Conservation (phyloP, 2,329 filamentous ascomycete genomes). For the Pseudopithomyces chartarum region DNA sequence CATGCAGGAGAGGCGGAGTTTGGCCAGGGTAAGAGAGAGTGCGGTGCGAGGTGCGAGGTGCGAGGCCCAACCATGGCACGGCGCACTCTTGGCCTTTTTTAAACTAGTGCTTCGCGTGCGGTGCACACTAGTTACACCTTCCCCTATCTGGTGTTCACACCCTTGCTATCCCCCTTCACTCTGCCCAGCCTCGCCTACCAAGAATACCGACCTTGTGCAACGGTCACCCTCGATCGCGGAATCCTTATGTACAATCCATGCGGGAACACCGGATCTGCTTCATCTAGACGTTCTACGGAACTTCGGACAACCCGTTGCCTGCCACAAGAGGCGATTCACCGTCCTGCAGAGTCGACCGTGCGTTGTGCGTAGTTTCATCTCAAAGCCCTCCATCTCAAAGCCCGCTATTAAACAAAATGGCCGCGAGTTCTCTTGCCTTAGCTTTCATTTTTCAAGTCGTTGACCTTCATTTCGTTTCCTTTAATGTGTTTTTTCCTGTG, state of each 20-base stretch:
- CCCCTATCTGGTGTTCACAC: not conserved
- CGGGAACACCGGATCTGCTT: not conserved
- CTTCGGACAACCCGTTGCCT: slow-evolving; percentile 3
- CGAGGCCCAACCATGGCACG: not conserved
- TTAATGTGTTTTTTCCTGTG: not conserved
- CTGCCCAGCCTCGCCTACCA: not conserved
- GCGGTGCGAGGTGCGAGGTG: too few species aligned
- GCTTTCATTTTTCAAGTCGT: not conserved
- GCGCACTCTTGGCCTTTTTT: not conserved
- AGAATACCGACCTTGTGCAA: not conserved
- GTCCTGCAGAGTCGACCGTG: not conserved
- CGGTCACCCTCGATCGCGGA: not conserved
- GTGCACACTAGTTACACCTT: not conserved
- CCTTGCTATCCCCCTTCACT: not conserved
- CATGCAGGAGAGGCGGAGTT: not conserved
- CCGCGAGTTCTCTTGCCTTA: not conserved
- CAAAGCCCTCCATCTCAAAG: not conserved
- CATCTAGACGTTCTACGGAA: not conserved
- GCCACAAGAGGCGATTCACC: slow-evolving; percentile 4
- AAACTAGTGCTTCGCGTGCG: not conserved
- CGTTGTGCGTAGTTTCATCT: slow-evolving; percentile 1
- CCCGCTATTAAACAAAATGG: not conserved
- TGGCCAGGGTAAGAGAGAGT: not conserved
- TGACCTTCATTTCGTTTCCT: not conserved
- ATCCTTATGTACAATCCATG: not conserved